These are phyloP conservation scores for Pyricularia pennisetigena DNA, from an alignment of 2,329 filamentous ascomycete species.

Conservation along the genomic window DNA sequence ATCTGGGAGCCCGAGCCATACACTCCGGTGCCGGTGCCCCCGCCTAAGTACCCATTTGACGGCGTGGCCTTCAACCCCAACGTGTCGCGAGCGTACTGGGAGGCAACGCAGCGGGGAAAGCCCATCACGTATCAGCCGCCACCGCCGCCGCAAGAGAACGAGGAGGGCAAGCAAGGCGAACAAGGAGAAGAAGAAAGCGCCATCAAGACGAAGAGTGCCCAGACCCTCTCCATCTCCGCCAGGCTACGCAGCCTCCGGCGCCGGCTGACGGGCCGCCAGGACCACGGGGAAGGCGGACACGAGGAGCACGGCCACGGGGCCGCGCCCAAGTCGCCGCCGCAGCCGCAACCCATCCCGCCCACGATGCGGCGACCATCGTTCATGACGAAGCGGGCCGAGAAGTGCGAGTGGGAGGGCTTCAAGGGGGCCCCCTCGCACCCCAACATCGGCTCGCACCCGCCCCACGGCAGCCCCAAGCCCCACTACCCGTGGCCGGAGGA, in stretches of 20 bases:
- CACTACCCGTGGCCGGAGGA: too few relatives aligned
- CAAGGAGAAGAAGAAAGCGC: background rate
- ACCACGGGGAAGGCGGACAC: background rate
- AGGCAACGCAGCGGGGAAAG: background rate
- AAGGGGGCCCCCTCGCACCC: too few relatives aligned
- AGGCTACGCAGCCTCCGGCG: background rate
- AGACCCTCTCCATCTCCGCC: background rate
- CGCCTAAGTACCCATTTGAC: background rate
- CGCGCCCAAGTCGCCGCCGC: background rate
- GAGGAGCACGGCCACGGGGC: background rate
- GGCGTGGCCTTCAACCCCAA: background rate
- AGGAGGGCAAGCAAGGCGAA: too few relatives aligned
- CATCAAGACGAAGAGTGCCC: too few relatives aligned
- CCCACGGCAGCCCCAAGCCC: too few relatives aligned
- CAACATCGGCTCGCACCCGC: too few relatives aligned
- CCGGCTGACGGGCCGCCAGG: background rate
- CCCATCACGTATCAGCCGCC: background rate
- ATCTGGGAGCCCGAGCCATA: background rate
- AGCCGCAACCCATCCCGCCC: background rate
- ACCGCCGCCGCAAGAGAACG: too few relatives aligned
- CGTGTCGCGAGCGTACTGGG: background rate
- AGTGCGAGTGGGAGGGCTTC: background rate
- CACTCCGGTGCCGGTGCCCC: background rate
- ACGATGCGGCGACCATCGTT: background rate
- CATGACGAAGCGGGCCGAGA: background rate